These are phyloP conservation scores for Lipomyces chichibuensis DNA, from an alignment of 805 yeast genomes.

Conservation along the genomic window DNA sequence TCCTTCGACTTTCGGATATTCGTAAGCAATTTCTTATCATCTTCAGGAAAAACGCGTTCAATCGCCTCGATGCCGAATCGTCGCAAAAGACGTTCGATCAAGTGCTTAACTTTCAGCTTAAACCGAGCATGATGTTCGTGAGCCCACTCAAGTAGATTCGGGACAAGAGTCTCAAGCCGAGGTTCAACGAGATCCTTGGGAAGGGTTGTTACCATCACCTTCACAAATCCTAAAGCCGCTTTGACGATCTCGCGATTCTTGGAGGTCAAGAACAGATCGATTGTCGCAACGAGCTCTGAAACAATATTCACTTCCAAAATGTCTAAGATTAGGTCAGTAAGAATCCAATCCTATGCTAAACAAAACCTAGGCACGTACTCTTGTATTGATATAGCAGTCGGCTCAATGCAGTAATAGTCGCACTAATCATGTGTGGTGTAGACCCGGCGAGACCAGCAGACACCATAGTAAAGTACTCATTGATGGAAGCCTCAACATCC, in stretches of 20 bases:
- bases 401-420: conserved; percentile 88
- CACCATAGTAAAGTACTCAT: conserved; percentile 88
- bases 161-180: conserved; percentile 65
- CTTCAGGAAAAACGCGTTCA: conserved; percentile 84
- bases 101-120: conserved; percentile 88
- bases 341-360: neutral
- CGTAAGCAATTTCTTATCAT: conserved; percentile 76
- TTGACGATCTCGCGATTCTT: conserved; percentile 92
- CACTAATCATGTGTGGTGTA: conserved; percentile 94
- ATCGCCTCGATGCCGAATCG: conserved; percentile 88
- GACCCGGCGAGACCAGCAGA: conserved; percentile 96
- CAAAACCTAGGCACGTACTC: neutral
- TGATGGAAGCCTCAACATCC: conserved; percentile 66
- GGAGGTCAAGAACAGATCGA: conserved; percentile 86
- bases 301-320: conserved; percentile 62
- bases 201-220: conserved; percentile 79
- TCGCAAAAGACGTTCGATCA: conserved; percentile 86
- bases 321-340: conserved; percentile 51
- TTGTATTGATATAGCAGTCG: conserved; percentile 78
- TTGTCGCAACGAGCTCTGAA: conserved; percentile 78
- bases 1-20: conserved; percentile 86
- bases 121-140: conserved; percentile 96
- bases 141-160: conserved; percentile 84
- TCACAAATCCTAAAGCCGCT: conserved; percentile 90
- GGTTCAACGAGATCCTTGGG: conserved; percentile 75